Percentiles rank a stretch among this genome's conserved stretches.
Conservation (phyloP, 805 yeast species). For the Blastobotrys americana region DNA sequence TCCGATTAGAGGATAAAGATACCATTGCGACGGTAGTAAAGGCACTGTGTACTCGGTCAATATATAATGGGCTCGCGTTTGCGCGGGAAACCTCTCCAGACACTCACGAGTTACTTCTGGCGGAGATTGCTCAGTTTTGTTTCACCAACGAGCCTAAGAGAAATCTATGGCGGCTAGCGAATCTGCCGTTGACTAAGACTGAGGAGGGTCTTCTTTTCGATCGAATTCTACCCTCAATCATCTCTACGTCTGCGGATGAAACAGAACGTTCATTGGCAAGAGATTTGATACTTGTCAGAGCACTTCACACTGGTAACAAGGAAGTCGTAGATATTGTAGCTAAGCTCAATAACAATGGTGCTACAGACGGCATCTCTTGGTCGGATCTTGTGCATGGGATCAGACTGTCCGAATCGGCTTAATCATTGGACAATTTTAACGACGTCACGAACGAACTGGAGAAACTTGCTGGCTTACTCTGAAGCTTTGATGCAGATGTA, state of each 20-base stretch:
- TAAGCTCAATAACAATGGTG: constrained; percentile 1
- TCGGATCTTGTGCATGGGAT: neutral
- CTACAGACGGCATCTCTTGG: neutral
- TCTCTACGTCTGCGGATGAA: constrained; percentile 1
- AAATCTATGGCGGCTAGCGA: constrained; percentile 20
- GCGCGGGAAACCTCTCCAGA: constrained; percentile 13
- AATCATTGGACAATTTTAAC: neutral
- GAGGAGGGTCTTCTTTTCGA: constrained; percentile 12
- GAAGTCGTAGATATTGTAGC: constrained; percentile 7
- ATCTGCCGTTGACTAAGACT: constrained; percentile 10
- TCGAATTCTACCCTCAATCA: constrained; percentile 7
- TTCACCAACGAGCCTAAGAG: constrained; percentile 6
- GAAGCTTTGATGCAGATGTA: no score
- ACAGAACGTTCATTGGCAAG: constrained; percentile 10
- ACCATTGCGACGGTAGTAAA: constrained; percentile 10
- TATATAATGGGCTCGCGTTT: constrained; percentile 14
- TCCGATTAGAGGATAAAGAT: constrained; percentile 7
- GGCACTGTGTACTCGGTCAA: constrained; percentile 12
- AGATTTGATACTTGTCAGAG: constrained; percentile 16
- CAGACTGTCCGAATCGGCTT: neutral
- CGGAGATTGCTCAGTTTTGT: constrained; percentile 8
- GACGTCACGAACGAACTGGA: no score
- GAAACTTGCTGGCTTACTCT: no score
- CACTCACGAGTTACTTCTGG: constrained; percentile 6
- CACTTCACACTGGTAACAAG: constrained; percentile 15